Conservation (phyloP, 495 filamentous ascomycete species). For the Neurospora cerealis region DNA sequence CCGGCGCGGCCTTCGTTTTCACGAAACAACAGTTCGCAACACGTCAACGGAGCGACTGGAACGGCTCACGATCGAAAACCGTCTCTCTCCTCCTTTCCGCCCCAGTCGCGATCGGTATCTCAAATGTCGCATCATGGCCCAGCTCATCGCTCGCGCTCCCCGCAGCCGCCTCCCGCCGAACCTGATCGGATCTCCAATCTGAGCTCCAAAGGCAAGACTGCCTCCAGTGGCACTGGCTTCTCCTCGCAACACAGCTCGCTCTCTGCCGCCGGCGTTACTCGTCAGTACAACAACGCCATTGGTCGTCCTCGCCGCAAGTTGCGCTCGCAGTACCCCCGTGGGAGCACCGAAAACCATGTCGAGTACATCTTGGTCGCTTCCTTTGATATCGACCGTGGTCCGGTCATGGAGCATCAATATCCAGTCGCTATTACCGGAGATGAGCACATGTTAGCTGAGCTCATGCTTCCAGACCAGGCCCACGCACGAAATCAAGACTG, state of each 20-base stretch:
- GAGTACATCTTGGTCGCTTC: slow-evolving; percentile 98
- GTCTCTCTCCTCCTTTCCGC: slow-evolving; percentile 52
- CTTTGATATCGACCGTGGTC: slow-evolving; percentile 92
- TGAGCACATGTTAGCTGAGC: slow-evolving; percentile 91
- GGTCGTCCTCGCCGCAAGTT: slow-evolving; percentile 40
- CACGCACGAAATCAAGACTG: slow-evolving; percentile 94
- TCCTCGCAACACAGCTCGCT: slow-evolving; percentile 45
- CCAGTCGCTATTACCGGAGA: slow-evolving; percentile 93
- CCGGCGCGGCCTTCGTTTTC: slow-evolving; percentile 4
- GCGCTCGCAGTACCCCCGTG: slow-evolving; percentile 79
- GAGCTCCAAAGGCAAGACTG: slow-evolving; percentile 46
- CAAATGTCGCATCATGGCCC: slow-evolving; percentile 33
- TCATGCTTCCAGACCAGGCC: slow-evolving; percentile 97
- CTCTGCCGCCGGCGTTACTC: slow-evolving; percentile 27
- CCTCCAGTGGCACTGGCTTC: slow-evolving; percentile 39
- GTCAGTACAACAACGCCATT: slow-evolving; percentile 27
- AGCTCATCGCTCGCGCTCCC: slow-evolving; percentile 39
- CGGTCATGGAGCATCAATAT: slow-evolving; percentile 97
- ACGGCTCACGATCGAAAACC: slow-evolving; percentile 25
- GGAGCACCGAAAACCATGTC: slow-evolving; percentile 80
- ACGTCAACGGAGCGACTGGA: not conserved
- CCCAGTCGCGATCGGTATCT: slow-evolving; percentile 43
- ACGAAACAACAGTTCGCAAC: slow-evolving; percentile 7
- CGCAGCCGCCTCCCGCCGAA: slow-evolving; percentile 36
- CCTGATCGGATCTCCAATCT: slow-evolving; percentile 41